phyloP scores from a whole-genome alignment of 2,329 filamentous ascomycete species.

The Pleurostoma richardsiae region DNA sequence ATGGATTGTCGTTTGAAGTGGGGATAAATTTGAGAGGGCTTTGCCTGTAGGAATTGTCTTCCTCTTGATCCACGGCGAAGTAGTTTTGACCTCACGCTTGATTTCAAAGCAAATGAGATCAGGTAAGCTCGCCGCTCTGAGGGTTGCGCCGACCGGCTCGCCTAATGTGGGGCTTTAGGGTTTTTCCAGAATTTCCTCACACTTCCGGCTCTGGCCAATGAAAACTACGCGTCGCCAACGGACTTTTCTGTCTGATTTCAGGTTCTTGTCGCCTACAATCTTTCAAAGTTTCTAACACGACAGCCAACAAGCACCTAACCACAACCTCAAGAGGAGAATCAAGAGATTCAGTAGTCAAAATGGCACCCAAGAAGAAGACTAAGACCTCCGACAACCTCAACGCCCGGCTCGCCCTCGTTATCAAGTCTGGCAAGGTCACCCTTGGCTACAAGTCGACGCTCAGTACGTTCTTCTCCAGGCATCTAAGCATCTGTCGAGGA shows the following conservation, averaged over 20 bases:
- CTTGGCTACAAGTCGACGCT: slow-evolving; percentile 82
- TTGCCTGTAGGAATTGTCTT: slow-evolving; percentile 1
- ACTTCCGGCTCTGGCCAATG: slow-evolving; percentile 15
- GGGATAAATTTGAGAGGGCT: background rate
- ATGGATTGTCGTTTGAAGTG: slow-evolving; percentile 34
- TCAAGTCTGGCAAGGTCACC: slow-evolving; percentile 72
- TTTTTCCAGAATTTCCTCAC: slow-evolving; percentile 14
- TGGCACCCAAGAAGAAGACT: slow-evolving; percentile 68
- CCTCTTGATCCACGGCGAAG: too few relatives aligned
- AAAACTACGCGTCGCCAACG: background rate
- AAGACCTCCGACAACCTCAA: slow-evolving; percentile 77
- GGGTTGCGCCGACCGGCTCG: slow-evolving; percentile 11
- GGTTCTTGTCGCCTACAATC: slow-evolving; percentile 5
- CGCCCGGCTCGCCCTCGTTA: slow-evolving; percentile 56
- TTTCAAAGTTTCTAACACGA: slow-evolving; percentile 11
- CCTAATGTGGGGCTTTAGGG: slow-evolving; percentile 31
- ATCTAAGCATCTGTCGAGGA: too few relatives aligned
- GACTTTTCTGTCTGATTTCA: too few relatives aligned
- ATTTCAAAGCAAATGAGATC: slow-evolving; percentile 48
- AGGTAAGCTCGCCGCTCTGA: slow-evolving; percentile 6
- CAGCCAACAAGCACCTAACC: background rate
- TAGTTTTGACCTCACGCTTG: slow-evolving; percentile 27
- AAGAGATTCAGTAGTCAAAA: slow-evolving; percentile 44
- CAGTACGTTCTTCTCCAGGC: slow-evolving; percentile 11
- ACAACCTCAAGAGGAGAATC: background rate